Evolutionary conservation across 106 monocot species (phyloP), one percentile per base, ranked within the genome.

Genomic region (Cymbidium sinense): DNA sequence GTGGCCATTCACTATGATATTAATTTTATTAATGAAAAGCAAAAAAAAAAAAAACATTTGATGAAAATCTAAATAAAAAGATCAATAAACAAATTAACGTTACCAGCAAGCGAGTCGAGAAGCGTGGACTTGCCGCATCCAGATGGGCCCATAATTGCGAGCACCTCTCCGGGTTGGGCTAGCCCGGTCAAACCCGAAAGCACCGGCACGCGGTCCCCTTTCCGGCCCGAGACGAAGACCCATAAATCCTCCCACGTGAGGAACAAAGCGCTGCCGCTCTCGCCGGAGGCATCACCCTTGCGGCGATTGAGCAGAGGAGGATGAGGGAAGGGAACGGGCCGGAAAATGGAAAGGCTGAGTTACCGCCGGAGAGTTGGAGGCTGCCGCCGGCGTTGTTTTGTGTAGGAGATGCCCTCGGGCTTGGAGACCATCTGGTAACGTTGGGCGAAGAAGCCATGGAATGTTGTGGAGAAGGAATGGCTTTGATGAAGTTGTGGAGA

Each of bases 91-190:
- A 21, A 73, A 20, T 58, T 7, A 58, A 21, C 21, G 55, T 47
- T 65, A 73, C 82, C 80, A 8, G 86, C 80, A 34, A 86, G 75
- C 8, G 83, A 9, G 47, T 86, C 77, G 13, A 86, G 80, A 28
- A 86, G 86, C 2, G 83, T 83, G 11, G 86, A 80, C 34, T 86
- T 86, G 36, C 86, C 86, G 50, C 76, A 83, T 17, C 86, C 82
- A 17, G 82, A 86, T 5, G 86, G 86, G 19, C 86, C 86, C 80
- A 86, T 86, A 52, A 86, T 86, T 34, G 86, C 86, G 72, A 86
- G 35, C 1, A 83, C 70, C 65, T 80, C 61, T 8, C 80, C 70
- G 15, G 86, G 86, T 54, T 65, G 33, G 13, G 83, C 86, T 12
- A 50, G 79, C 30, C 86, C 86, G 7, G 65, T 80, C 2, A 83